Conservation (phyloP, 208 protist genomes). For the Herpetomonas muscarum region DNA sequence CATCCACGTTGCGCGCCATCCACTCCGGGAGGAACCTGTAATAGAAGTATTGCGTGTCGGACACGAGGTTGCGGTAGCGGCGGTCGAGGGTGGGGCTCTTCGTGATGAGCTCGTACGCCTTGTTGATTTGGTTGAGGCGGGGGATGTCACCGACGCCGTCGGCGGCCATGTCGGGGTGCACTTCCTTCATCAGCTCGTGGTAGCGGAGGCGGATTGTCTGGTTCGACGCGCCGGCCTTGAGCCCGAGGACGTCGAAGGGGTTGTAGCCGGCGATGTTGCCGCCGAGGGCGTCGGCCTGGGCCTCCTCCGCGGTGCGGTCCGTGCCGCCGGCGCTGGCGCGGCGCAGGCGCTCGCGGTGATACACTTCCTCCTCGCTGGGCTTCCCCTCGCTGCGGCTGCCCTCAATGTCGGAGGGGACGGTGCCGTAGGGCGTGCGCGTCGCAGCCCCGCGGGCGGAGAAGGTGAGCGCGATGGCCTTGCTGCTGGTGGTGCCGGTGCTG, state of each 20-base stretch:
- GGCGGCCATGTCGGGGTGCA: conserved; percentile 76
- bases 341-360: conserved; percentile 30
- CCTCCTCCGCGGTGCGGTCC: background rate
- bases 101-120: conserved; percentile 86
- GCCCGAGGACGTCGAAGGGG: conserved; percentile 79
- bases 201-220: conserved; percentile 79
- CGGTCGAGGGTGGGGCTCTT: conserved; percentile 85
- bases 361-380: conserved; percentile 51
- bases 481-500: background rate
- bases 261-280: conserved; percentile 60
- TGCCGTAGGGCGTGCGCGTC: conserved; percentile 35
- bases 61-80: conserved; percentile 84
- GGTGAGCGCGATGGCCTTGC: background rate
- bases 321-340: background rate
- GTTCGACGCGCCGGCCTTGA: conserved; percentile 63
- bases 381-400: conserved; percentile 34
- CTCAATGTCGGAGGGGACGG: conserved; percentile 65
- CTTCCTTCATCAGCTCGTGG: conserved; percentile 80
- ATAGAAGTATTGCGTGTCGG: conserved; percentile 84
- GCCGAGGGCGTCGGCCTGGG: background rate
- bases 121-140: conserved; percentile 83
- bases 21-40: conserved; percentile 87
- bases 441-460: background rate
- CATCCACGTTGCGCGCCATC: conserved; percentile 89
- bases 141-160: conserved; percentile 75